Base-by-base conservation (phyloP, 257 asterid genomes). In the Fraxinus americana region DNA sequence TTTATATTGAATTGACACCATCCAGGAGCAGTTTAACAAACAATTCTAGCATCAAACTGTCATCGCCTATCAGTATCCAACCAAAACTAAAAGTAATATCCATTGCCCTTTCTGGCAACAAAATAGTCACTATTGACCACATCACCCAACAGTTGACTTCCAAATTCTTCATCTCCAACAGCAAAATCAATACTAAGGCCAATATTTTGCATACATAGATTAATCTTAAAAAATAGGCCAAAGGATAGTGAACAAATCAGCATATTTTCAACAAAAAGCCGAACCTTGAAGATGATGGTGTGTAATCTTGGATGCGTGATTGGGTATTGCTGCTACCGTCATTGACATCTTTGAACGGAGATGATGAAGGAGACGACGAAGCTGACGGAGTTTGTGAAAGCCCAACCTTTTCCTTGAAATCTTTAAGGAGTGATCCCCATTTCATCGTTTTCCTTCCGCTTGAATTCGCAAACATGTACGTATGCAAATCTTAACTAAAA, bases 401-500 rank as follows among this genome's bases (percentile, higher is more conserved):
- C 36, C 98, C 99, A 65, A 96, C 99, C 85, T 93, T 96, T 84
- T 93, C 99, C 90, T 87, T 96, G 70, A 96, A 88, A 90, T 96
- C 99, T 87, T 92, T 91, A 87, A 96, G 96, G 94, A 96, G 89
- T 90, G 99, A 74, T 84, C 71, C 92, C 99, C 99, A 96, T 96
- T 96, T 96, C 99, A 96, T 96, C 95, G 92, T 92, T 88, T 85
- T 86, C 75, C 82, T 84, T 85, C 88, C 83, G 79, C 89, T 82
- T 45, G 97, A 89, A 80, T 87, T 84, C 85, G 83, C 88, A 66
- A 91, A 90, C 94, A 88, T 85, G 71, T 43, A 72, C 5, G 67
- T 68, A 75, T 82, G 70, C 72, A 78, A 78, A 59, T 57, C 84
- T 79, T 82, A 87, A 72, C 78, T 75, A 70, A 75, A 38, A 77